These are phyloP conservation scores for Fusarium papillatum DNA, from an alignment of 2,329 filamentous ascomycete genomes.

Conservation along the genomic window DNA sequence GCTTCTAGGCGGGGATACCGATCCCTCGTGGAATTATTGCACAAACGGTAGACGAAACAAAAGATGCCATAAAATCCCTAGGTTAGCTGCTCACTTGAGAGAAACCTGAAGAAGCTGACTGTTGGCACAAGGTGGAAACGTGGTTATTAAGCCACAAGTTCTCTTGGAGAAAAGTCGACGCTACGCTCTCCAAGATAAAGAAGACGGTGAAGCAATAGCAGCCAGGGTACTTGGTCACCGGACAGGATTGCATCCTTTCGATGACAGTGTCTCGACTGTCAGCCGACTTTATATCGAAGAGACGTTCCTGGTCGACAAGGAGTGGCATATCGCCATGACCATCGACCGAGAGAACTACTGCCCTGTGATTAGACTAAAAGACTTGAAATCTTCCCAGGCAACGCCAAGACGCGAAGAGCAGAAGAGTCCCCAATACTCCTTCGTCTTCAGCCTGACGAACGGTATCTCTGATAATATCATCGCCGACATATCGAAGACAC, in stretches of 20 bases:
- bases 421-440: constrained; percentile 15
- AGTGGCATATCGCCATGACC: constrained; percentile 57
- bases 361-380: constrained; percentile 52
- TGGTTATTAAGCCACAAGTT: constrained; percentile 44
- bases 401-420: constrained; percentile 25
- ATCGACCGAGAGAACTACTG: constrained; percentile 57
- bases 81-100: constrained; percentile 22
- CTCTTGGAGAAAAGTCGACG: not conserved
- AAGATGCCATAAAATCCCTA: constrained; percentile 35
- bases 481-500: constrained; percentile 8
- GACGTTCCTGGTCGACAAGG: constrained; percentile 42
- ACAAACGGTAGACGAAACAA: constrained; percentile 35
- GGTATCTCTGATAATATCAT: constrained; percentile 46
- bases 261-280: constrained; percentile 24
- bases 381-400: constrained; percentile 26
- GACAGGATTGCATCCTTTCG: not conserved
- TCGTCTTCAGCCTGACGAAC: constrained; percentile 42
- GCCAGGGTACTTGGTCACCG: constrained; percentile 31
- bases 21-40: constrained; percentile 42
- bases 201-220: not conserved
- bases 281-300: constrained; percentile 54
- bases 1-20: constrained; percentile 40
- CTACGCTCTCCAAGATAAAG: not conserved
- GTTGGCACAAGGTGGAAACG: constrained; percentile 31
- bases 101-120: not conserved